phyloP scores from a whole-genome alignment of 2,329 filamentous ascomycete species.

The Didymella lethalis region DNA sequence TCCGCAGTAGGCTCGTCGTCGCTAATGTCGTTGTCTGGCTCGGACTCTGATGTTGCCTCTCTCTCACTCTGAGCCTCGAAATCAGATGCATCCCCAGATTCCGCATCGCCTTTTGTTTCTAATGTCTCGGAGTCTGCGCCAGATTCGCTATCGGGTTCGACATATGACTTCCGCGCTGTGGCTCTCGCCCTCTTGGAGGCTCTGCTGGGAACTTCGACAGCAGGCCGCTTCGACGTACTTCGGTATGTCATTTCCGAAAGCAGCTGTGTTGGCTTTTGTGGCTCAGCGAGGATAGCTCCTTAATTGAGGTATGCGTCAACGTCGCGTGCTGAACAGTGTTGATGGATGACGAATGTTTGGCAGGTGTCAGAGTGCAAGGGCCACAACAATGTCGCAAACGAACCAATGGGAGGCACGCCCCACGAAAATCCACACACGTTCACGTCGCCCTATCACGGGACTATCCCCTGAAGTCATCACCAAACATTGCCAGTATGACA shows the following conservation, averaged over 20 bases:
- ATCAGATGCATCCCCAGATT: constrained; percentile 46
- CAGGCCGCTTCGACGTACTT: constrained; percentile 48
- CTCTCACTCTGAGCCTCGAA: constrained; percentile 53
- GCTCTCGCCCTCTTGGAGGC: constrained; percentile 49
- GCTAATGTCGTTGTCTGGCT: constrained; percentile 43
- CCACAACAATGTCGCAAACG: constrained; percentile 33
- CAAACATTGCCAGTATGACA: constrained; percentile 31
- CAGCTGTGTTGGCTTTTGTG: constrained; percentile 36
- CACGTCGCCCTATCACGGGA: constrained; percentile 36
- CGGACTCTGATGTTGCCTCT: constrained; percentile 39
- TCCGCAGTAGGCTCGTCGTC: constrained; percentile 41
- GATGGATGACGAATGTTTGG: constrained; percentile 22
- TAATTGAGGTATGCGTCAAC: not conserved
- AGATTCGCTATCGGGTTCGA: constrained; percentile 42
- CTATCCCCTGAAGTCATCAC: not conserved
- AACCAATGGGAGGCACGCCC: constrained; percentile 23
- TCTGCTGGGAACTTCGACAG: constrained; percentile 41
- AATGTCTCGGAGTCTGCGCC: constrained; percentile 5
- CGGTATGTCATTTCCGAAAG: constrained; percentile 27
- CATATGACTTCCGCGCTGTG: constrained; percentile 45
- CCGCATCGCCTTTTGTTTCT: constrained; percentile 24
- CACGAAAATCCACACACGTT: constrained; percentile 23
- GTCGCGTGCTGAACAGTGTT: constrained; percentile 5
- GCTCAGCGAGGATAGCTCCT: constrained; percentile 32
- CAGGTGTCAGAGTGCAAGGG: constrained; percentile 23